phyloP scores from a whole-genome alignment of 331 rosid species.

The Acacia pycnantha region DNA sequence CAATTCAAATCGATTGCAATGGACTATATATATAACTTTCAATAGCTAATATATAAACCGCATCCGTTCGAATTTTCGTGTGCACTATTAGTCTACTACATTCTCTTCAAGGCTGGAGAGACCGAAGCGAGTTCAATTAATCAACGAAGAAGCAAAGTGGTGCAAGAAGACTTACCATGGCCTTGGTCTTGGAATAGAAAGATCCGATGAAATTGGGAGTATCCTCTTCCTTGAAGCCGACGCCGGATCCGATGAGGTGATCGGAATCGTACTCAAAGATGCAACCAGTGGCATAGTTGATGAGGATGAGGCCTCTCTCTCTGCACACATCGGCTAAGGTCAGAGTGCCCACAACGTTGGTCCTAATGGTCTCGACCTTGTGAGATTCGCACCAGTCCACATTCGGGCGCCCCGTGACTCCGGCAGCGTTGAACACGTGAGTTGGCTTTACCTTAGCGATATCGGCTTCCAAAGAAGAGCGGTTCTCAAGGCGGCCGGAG shows the following conservation, averaged over 20 bases:
- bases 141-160: not conserved
- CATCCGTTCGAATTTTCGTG: not conserved
- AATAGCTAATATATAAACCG: not conserved
- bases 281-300: conserved; percentile 88
- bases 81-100: not conserved
- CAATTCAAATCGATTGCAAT: not conserved
- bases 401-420: conserved; percentile 86
- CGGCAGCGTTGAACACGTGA: conserved; percentile 91
- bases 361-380: conserved; percentile 75
- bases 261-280: conserved; percentile 75
- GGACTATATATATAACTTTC: not conserved
- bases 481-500: conserved; percentile 71
- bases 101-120: not conserved
- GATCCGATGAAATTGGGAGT: conserved; percentile 80
- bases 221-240: conserved; percentile 75
- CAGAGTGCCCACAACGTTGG: conserved; percentile 77
- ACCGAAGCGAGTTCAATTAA: not conserved
- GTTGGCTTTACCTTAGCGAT: conserved; percentile 53
- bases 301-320: conserved; percentile 50
- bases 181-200: conserved; percentile 87
- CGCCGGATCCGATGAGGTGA: conserved; percentile 59
- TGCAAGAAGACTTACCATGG: conserved; percentile 54
- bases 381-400: conserved; percentile 95
- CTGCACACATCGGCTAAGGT: conserved; percentile 75
- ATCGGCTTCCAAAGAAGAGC: conserved; percentile 68